Conservation (phyloP, 139 green algal genomes). For the Picochlorum sp. region DNA sequence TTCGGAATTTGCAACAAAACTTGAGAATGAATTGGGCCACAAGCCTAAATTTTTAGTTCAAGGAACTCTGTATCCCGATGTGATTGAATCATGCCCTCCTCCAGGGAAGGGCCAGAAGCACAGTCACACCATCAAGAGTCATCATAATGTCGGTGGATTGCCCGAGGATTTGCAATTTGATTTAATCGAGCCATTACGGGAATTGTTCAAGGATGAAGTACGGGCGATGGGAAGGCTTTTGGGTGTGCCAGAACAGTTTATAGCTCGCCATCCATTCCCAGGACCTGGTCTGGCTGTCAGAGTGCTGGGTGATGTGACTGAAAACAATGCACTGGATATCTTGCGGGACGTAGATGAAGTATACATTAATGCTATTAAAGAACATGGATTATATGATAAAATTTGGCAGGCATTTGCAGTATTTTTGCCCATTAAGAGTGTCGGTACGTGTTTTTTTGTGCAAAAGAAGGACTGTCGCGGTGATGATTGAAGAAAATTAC, state of each 20-base stretch:
- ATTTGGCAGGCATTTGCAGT: slow-evolving; percentile 99
- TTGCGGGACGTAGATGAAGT: slow-evolving; percentile 88
- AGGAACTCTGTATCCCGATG: slow-evolving; percentile 97
- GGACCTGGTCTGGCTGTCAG: slow-evolving; percentile 92
- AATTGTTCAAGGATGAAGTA: slow-evolving; percentile 96
- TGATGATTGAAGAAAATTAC: slow-evolving; percentile 18
- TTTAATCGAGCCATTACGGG: slow-evolving; percentile 94
- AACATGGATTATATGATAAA: slow-evolving; percentile 94
- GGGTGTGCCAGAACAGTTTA: slow-evolving; percentile 72
- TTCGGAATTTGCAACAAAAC: slow-evolving; percentile 64
- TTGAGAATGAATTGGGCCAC: slow-evolving; percentile 62
- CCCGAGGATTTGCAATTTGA: slow-evolving; percentile 94
- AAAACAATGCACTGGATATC: slow-evolving; percentile 20
- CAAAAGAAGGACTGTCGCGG: not conserved
- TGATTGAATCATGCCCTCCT: slow-evolving; percentile 97
- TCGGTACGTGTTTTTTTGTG: slow-evolving; percentile 39
- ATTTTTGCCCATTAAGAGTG: slow-evolving; percentile 83
- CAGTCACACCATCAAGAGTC: slow-evolving; percentile 98
- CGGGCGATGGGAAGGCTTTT: slow-evolving; percentile 43
- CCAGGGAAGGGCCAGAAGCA: slow-evolving; percentile 92
- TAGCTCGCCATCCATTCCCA: slow-evolving; percentile 94
- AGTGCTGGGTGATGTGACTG: slow-evolving; percentile 90
- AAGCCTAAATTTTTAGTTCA: slow-evolving; percentile 78
- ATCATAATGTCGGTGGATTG: slow-evolving; percentile 98
- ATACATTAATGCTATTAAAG: slow-evolving; percentile 88